These are phyloP conservation scores for Dimargaris cristalligena DNA, from an alignment of 192 early-diverging fungal species.

Conservation along the genomic window DNA sequence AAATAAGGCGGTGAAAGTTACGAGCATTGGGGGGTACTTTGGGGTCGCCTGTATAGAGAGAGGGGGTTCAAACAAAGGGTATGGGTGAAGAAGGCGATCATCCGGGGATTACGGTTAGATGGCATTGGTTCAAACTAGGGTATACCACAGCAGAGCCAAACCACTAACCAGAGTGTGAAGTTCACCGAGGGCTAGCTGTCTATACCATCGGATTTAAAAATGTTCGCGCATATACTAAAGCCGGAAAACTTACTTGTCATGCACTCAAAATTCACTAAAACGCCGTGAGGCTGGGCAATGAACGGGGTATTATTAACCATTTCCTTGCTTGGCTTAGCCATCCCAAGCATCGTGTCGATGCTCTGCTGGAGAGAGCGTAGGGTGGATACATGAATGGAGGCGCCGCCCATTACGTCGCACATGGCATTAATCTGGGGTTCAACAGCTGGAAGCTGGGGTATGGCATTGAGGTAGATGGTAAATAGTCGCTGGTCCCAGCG, in stretches of 20 bases:
- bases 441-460: constrained; percentile 21
- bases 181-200: no score
- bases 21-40: constrained; percentile 1
- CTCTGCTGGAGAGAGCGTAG: constrained; percentile 40
- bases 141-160: no score
- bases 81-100: no score
- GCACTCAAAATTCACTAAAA: constrained; percentile 46
- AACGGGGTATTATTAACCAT: constrained; percentile 16
- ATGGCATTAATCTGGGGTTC: constrained; percentile 41
- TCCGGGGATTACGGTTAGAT: no score
- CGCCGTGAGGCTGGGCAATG: constrained; percentile 30
- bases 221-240: no score
- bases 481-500: constrained; percentile 67
- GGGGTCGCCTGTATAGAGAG: no score
- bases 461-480: constrained; percentile 42
- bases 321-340: constrained; percentile 22
- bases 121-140: no score
- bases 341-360: constrained; percentile 39
- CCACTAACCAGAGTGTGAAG: constrained; percentile 1
- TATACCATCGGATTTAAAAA: no score
- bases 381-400: constrained; percentile 28
- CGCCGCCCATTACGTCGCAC: constrained; percentile 53
- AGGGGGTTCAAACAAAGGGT: no score
- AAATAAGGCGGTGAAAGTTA: constrained; percentile 3
- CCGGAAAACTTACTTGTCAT: constrained; percentile 30